A percentile compares a stretch with the other conserved stretches of the same genome.
These are phyloP conservation scores for Annulohypoxylon stygium DNA, from an alignment of 495 filamentous ascomycete species.

Conservation along the genomic window DNA sequence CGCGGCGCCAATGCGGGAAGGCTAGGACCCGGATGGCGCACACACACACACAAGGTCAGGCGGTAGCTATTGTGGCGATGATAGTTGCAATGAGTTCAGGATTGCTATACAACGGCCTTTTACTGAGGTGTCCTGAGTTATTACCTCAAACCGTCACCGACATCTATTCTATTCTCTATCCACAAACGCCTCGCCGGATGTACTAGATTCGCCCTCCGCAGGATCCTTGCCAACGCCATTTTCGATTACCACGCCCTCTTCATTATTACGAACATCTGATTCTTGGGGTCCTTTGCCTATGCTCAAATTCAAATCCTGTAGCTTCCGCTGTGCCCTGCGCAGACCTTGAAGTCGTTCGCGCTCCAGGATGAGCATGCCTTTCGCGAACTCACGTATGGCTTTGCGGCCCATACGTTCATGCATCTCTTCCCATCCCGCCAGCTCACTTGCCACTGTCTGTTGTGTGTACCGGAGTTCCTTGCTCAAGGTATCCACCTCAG, in stretches of 20 bases:
- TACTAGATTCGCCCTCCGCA: slow-evolving; percentile 42
- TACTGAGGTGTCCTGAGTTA: slow-evolving; percentile 18
- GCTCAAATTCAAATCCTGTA: slow-evolving; percentile 49
- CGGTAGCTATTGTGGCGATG: slow-evolving; percentile 25
- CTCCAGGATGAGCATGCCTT: slow-evolving; percentile 82
- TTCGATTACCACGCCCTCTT: slow-evolving; percentile 29
- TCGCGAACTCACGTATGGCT: slow-evolving; percentile 80
- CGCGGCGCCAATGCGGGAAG: slow-evolving; percentile 15
- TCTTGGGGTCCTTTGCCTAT: slow-evolving; percentile 34
- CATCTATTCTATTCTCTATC: slow-evolving; percentile 48
- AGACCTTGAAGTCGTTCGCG: slow-evolving; percentile 83
- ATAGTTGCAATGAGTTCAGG: slow-evolving; percentile 21
- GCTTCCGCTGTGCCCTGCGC: slow-evolving; percentile 76
- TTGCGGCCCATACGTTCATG: slow-evolving; percentile 80
- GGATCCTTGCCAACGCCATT: slow-evolving; percentile 31
- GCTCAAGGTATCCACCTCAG: slow-evolving; percentile 74
- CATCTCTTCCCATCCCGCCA: slow-evolving; percentile 94
- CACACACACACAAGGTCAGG: background rate
- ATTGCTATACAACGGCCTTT: slow-evolving; percentile 21
- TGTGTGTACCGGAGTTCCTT: slow-evolving; percentile 91
- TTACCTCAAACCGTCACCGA: slow-evolving; percentile 25
- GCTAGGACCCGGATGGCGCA: slow-evolving; percentile 14
- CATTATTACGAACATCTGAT: slow-evolving; percentile 6
- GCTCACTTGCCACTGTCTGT: slow-evolving; percentile 88
- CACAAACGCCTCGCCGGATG: slow-evolving; percentile 41